These are phyloP conservation scores for Musa beccarii DNA, from an alignment of 176 grass and related monocot genomes.

Conservation along the genomic window DNA sequence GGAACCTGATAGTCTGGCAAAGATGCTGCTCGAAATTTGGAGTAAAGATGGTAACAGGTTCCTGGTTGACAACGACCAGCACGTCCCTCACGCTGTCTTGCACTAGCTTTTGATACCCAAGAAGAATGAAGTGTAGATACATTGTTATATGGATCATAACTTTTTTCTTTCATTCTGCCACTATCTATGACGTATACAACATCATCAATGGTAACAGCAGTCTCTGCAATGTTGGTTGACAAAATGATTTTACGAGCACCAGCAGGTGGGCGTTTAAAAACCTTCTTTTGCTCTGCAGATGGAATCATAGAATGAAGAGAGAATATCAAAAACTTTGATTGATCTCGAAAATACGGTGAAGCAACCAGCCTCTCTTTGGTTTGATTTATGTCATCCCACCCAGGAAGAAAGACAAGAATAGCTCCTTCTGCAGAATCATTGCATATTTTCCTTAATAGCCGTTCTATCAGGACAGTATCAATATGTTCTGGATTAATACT, in stretches of 20 bases:
- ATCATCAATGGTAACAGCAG: slow-evolving; percentile 95
- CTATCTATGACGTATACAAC: slow-evolving; percentile 88
- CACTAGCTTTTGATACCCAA: slow-evolving; percentile 90
- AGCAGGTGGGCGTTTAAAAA: slow-evolving; percentile 54
- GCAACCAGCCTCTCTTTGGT: slow-evolving; percentile 62
- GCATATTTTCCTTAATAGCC: slow-evolving; percentile 71
- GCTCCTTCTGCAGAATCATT: slow-evolving; percentile 72
- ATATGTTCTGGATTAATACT: slow-evolving; percentile 65
- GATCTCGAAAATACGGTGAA: slow-evolving; percentile 54
- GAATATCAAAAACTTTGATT: slow-evolving; percentile 63
- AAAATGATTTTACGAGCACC: slow-evolving; percentile 94
- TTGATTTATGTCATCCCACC: slow-evolving; percentile 97
- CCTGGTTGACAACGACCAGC: slow-evolving; percentile 89
- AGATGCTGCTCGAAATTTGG: slow-evolving; percentile 66
- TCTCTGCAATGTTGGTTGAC: slow-evolving; percentile 97
- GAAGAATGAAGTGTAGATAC: slow-evolving; percentile 93
- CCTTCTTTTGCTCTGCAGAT: slow-evolving; percentile 80
- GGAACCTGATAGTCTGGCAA: slow-evolving; percentile 73
- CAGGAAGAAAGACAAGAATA: slow-evolving; percentile 87
- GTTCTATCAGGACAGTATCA: slow-evolving; percentile 65
- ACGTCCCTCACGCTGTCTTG: slow-evolving; percentile 82
- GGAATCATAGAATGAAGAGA: slow-evolving; percentile 96
- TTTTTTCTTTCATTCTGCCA: slow-evolving; percentile 99
- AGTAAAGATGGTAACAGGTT: slow-evolving; percentile 90
- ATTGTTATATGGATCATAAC: slow-evolving; percentile 95